Evolutionary conservation across 2,329 filamentous ascomycete genomes (phyloP), one percentile per base, ranked within the genome.

Genomic region (Coniochaeta hoffmannii): DNA sequence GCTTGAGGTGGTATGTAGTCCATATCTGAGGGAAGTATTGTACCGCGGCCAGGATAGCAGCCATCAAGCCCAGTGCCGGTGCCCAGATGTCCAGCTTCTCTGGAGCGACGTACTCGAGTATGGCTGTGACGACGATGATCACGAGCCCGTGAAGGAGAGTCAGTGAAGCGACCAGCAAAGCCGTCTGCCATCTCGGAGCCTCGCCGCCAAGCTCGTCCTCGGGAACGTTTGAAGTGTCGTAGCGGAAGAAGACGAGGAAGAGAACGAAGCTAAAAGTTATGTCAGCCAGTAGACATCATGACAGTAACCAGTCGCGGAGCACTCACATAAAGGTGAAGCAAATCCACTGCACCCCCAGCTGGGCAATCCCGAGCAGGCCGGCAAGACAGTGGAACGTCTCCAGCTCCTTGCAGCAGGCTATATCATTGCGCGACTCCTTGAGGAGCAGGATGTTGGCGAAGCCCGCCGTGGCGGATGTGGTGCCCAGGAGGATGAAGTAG

Each of bases 1-100:
- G 87, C 67, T 93, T 88, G 56, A 97, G 76, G 53, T 78, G 81
- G 73, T 89, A 95, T 0, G 94, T 99, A 53, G 89, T 97, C 74
- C 86, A 91, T 60, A 99, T 96, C 72, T 99, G 94, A 0, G 94
- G 94, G 15, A 99, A 76, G 71, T 97, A 99, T 72, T 99, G 94
- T 22, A 97, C 81, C 0, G 83, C 87, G 0, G 94, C 89, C 5
- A 99, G 82, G 1, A 83, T 71, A 0, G 90, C 88, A 17, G 90
- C 85, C 68, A 89, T 82, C 57, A 96, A 75, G 1, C 94, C 94
- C 11, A 97, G 81, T 60, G 88, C 76, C 66, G 96, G 91, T 17
- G 94, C 93, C 90, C 91, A 97, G 28, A 75, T 74, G 53, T 86
- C 81, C 1, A 96, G 80, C 57, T 85, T 77, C 1, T 76, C 65